Base-by-base conservation (phyloP, 2,329 filamentous ascomycete species). In the Verticillium tricorpus region DNA sequence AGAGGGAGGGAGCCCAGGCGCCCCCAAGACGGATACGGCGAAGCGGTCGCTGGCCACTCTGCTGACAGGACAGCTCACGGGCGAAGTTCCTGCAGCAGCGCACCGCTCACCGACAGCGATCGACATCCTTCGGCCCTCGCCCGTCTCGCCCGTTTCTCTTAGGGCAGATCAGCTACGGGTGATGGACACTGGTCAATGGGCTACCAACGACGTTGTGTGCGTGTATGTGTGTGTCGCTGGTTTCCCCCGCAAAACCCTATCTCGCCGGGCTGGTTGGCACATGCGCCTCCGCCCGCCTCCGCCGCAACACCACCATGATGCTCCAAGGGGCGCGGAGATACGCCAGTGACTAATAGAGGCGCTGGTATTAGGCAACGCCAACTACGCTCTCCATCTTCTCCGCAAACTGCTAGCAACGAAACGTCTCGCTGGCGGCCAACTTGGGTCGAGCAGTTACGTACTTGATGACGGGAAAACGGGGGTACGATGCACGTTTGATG, bases 261-360 rank as follows among this genome's bases (percentile, higher is more conserved):
- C 45, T 22, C 9, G n/a, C n/a, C 19, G 9, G n/a, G 45, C 45
- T 40, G 6, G 37, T 15, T 40, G 37, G 45, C 45, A 22, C 22
- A 22, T 52, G n/a, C 45, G 45, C 45, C 45, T 52, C 45, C n/a
- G 34, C 34, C 34, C 34, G 34, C 45, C n/a, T 52, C 45, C 45
- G 45, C 19, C 45, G 45, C 45, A 22, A 52, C 45, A 52, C 45
- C 45, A 52, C 45, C 45, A 52, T 52, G 45, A 52, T 22, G 19
- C 19, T 19, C 9, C 9, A 22, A 52, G 45, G 45, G 45, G 22
- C 45, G 19, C 45, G 17, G 22, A 58, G 57, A 17, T 50, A 32
- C 57, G 57, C 57, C 57, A 58, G 39, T 58, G 57, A 58, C 57
- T 58, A 58, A 58, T 58, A 58, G 57, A 58, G 57, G 39, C 39